Evolutionary conservation across 2,329 filamentous ascomycete species (phyloP), one percentile per base, ranked within the genome.

Genomic region (Xylariaceae sp.): DNA sequence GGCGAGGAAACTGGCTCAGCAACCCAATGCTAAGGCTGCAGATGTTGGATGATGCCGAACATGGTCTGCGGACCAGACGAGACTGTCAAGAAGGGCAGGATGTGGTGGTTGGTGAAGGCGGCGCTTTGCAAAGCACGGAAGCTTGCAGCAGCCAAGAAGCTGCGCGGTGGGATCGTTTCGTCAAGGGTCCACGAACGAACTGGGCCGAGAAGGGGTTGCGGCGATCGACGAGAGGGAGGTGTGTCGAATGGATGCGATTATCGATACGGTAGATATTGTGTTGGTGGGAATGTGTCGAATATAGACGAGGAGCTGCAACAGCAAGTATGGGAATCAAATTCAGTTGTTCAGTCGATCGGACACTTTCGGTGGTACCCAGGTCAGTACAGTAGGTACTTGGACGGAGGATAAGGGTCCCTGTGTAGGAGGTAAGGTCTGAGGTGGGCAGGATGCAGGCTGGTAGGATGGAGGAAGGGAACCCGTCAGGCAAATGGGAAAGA

Each of bases 121-220:
- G 22, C 22, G 22, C 11, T 26, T 38, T 38, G 24, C 30, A 38
- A 17, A 17, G 16, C 4, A 9, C n/a, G 37, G 26, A 13, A 38
- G 8, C 22, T 26, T 26, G 44, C 43, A 48, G 41, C 32, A 45
- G 48, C 50, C 50, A 49, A 51, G 50, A 48, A 40, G 19, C 39
- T 45, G 39, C 37, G 39, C 35, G 35, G 42, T 24, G 30, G 40
- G 31, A 43, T 29, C 32, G 48, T 44, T 48, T 51, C 46, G 47
- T 44, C 36, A 45, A 41, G 45, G 48, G 41, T 44, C 39, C 33
- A 41, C 41, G 45, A 46, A 31, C 31, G 38, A 42, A 42, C 6
- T 32, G 8, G 30, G 30, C 15, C 13, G 30, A 32, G 30, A 32
- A 32, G 30, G 30, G 30, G 6, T n/a, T n/a, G n/a, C 30, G 30